Conservation (phyloP, 768 basidiomycete genomes). For the Hypsizygus marmoreus region DNA sequence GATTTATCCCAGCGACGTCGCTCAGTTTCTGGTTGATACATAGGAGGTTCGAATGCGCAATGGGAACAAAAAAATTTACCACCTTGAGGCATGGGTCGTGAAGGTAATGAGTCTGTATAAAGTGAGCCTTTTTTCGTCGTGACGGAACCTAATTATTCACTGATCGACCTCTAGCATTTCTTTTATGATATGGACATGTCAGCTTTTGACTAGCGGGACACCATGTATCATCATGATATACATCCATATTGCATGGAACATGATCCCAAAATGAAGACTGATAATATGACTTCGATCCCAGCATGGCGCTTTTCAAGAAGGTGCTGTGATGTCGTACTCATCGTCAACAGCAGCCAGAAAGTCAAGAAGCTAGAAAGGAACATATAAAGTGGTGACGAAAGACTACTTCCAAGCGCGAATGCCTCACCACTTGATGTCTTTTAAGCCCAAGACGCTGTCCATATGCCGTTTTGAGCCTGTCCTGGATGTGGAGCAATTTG, state of each 20-base stretch:
- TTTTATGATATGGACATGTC: constrained; percentile 64
- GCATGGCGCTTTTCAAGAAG: no score
- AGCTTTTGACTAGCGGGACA: constrained; percentile 62
- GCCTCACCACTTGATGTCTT: constrained; percentile 67
- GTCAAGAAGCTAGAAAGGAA: constrained; percentile 12
- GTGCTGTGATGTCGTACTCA: constrained; percentile 11
- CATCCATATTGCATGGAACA: no score
- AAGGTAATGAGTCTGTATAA: constrained; percentile 94
- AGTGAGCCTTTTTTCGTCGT: constrained; percentile 38
- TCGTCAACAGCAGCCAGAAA: constrained; percentile 16
- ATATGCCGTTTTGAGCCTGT: constrained; percentile 73
- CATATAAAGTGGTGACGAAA: no score
- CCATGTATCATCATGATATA: no score
- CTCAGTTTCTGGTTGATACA: neutral
- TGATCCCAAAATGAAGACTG: no score
- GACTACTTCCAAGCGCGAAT: neutral
- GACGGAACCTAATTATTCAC: no score
- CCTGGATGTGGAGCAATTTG: constrained; percentile 76
- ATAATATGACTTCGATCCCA: neutral
- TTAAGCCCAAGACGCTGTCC: constrained; percentile 69
- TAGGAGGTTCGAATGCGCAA: constrained; percentile 96
- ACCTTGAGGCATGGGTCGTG: constrained; percentile 96
- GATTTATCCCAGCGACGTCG: neutral
- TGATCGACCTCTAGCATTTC: constrained; percentile 59
- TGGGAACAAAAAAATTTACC: constrained; percentile 87